A percentile compares a stretch with the other conserved stretches of the same genome.
Evolutionary conservation across 768 basidiomycete species (phyloP).

Genomic region (Lentinus tigrinus): DNA sequence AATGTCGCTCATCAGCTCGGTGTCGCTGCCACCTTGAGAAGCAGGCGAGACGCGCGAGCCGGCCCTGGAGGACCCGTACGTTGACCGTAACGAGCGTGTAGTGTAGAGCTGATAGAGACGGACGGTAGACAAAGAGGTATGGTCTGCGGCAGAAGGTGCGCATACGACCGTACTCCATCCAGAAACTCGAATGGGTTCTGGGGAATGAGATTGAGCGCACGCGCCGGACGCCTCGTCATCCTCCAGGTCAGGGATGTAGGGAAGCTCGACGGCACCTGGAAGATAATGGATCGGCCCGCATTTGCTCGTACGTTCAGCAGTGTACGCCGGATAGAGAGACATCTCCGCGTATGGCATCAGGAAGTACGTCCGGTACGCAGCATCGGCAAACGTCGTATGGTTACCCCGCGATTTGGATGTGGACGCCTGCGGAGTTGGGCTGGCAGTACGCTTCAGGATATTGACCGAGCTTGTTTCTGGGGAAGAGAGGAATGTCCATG

Average conservation of each 20-base stretch:
- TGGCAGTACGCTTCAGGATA: neutral
- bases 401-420: neutral
- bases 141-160: constrained; percentile 46
- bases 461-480: constrained; percentile 1
- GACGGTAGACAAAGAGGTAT: constrained; percentile 47
- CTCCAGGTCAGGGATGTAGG: constrained; percentile 25
- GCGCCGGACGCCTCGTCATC: constrained; percentile 32
- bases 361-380: constrained; percentile 41
- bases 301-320: constrained; percentile 9
- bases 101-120: constrained; percentile 62
- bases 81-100: constrained; percentile 41
- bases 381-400: constrained; percentile 15
- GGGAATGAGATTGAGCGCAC: constrained; percentile 33
- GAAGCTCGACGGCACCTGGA: constrained; percentile 35
- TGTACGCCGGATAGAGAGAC: constrained; percentile 2
- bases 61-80: constrained; percentile 19
- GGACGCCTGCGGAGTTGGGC: neutral
- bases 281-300: constrained; percentile 38
- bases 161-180: constrained; percentile 60
- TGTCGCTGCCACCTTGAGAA: constrained; percentile 10
- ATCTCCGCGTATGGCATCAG: constrained; percentile 34
- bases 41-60: neutral
- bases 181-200: constrained; percentile 44
- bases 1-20: constrained; percentile 49
- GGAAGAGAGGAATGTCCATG: constrained; percentile 56